A percentile compares a stretch with the other conserved stretches of the same genome.
Conservation (phyloP, 441 rosid species). For the Syzygium malaccense region DNA sequence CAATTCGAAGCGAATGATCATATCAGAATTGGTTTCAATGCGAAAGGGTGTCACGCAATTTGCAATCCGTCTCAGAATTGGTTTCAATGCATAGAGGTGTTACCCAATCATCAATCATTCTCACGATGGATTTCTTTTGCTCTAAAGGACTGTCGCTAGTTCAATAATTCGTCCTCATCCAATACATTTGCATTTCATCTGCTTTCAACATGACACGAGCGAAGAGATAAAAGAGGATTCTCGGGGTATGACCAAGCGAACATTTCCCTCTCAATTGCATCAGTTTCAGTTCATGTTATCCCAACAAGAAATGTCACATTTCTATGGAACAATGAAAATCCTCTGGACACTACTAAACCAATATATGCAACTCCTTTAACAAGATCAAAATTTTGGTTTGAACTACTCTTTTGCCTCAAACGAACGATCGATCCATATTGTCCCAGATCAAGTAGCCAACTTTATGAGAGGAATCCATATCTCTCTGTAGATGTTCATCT, state of each 20-base stretch:
- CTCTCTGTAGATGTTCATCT: neutral
- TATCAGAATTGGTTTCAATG: neutral
- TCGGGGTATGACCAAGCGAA: neutral
- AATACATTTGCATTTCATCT: neutral
- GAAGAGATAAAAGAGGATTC: neutral
- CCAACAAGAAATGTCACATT: neutral
- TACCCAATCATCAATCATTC: neutral
- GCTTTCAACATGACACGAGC: neutral
- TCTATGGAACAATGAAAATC: neutral
- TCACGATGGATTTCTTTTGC: neutral
- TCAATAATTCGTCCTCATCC: neutral
- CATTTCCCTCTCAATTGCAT: neutral
- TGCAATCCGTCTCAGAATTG: neutral
- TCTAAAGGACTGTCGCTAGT: neutral
- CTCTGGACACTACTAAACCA: neutral
- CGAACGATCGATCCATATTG: fast-evolving
- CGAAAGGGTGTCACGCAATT: neutral
- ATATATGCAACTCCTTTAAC: neutral
- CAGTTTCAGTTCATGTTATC: neutral
- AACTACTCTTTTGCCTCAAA: neutral
- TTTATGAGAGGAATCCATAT: neutral
- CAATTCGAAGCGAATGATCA: neutral
- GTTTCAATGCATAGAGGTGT: neutral
- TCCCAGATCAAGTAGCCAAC: neutral
- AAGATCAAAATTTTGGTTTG: neutral